A percentile compares a stretch with the other conserved stretches of the same genome.
Conservation (phyloP, 345 rosid species). For the Gossypium mustelinum region DNA sequence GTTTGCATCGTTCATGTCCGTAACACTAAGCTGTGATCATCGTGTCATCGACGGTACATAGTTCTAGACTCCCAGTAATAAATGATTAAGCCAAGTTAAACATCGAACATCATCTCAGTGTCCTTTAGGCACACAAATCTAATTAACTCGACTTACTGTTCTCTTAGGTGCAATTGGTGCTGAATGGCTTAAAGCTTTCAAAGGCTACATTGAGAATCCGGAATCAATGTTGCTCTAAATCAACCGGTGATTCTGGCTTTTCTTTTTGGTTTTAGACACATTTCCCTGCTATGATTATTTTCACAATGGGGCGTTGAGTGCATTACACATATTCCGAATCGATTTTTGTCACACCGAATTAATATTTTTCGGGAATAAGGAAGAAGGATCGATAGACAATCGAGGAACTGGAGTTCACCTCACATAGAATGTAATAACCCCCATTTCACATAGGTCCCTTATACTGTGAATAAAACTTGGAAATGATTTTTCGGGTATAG, state of each 20-base stretch:
- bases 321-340: neutral
- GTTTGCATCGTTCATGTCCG: slow-evolving; percentile 77
- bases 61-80: neutral
- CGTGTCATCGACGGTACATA: slow-evolving; percentile 88
- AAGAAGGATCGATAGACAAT: neutral
- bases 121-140: neutral
- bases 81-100: neutral
- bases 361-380: slow-evolving; percentile 22
- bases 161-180: slow-evolving; percentile 84
- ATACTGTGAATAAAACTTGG: neutral
- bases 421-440: slow-evolving; percentile 25
- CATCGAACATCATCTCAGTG: neutral
- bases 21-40: slow-evolving; percentile 92
- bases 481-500: neutral
- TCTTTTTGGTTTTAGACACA: neutral
- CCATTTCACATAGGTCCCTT: neutral
- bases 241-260: neutral
- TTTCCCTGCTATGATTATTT: neutral
- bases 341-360: neutral
- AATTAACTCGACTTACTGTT: slow-evolving; percentile 8
- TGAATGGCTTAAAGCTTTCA: slow-evolving; percentile 93
- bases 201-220: slow-evolving; percentile 85
- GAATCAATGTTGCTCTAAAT: slow-evolving; percentile 82
- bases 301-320: neutral
- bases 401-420: slow-evolving; percentile 18